These are phyloP conservation scores for Peribolospora baueri DNA, from an alignment of 768 basidiomycete species.

Conservation along the genomic window DNA sequence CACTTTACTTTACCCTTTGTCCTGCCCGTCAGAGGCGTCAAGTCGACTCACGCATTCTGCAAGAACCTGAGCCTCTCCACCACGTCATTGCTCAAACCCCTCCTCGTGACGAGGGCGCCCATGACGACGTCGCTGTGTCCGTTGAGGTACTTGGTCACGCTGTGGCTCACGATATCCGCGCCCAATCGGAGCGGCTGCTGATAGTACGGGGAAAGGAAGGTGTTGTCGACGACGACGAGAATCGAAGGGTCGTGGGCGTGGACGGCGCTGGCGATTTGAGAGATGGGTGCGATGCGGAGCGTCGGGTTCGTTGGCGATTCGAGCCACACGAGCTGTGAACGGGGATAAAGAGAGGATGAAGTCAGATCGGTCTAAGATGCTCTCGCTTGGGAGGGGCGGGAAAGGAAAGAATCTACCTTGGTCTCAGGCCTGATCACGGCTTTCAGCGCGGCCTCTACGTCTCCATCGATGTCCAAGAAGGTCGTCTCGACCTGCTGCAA, in stretches of 20 bases:
- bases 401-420: conserved; percentile 29
- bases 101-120: conserved; percentile 45
- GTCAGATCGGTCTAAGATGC: background rate
- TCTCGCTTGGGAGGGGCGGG: no score
- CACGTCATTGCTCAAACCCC: conserved; percentile 23
- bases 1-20: background rate
- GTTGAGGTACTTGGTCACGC: conserved; percentile 57
- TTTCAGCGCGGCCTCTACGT: conserved; percentile 38
- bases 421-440: conserved; percentile 49
- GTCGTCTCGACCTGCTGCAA: conserved; percentile 45
- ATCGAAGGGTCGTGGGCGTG: conserved; percentile 28
- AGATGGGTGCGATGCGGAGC: conserved; percentile 59
- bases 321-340: conserved; percentile 63
- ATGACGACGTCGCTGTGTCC: conserved; percentile 86
- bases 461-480: conserved; percentile 55
- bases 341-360: background rate
- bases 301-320: conserved; percentile 92
- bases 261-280: conserved; percentile 40
- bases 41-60: conserved; percentile 66
- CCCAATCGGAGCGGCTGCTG: conserved; percentile 48
- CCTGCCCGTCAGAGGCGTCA: conserved; percentile 24
- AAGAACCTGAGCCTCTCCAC: conserved; percentile 48
- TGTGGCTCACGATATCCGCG: conserved; percentile 63
- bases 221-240: conserved; percentile 53
- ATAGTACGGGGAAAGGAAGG: conserved; percentile 59